Evolutionary conservation across 208 protist genomes (phyloP).

Genomic region (Leishmania tarentolae): DNA sequence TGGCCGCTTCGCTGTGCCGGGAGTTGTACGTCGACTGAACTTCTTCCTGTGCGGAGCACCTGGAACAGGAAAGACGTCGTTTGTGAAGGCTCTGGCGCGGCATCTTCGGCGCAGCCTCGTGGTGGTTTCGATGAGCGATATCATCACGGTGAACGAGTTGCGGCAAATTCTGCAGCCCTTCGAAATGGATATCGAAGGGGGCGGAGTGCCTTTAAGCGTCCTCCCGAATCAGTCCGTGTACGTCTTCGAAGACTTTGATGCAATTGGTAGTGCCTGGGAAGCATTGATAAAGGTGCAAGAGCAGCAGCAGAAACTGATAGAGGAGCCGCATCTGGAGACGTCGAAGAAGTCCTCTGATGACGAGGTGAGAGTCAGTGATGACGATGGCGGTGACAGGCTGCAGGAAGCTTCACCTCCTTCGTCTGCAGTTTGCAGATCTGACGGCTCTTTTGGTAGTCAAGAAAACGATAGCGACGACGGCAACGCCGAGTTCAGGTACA

Average conservation of each 20-base stretch:
- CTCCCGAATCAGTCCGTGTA: slow-evolving; percentile 64
- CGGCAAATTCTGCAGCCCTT: slow-evolving; percentile 55
- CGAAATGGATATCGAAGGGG: slow-evolving; percentile 17
- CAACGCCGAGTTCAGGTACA: slow-evolving; percentile 9
- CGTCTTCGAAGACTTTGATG: slow-evolving; percentile 87
- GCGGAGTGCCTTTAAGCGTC: slow-evolving; percentile 28
- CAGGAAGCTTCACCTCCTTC: neutral
- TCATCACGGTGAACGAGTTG: slow-evolving; percentile 75
- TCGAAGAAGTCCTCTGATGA: neutral
- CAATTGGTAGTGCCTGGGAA: slow-evolving; percentile 36
- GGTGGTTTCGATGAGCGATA: slow-evolving; percentile 59
- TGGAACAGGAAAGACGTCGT: slow-evolving; percentile 94
- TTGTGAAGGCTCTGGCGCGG: slow-evolving; percentile 85
- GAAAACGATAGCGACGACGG: slow-evolving; percentile 22
- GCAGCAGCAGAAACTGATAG: slow-evolving; percentile 7
- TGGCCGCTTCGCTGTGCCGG: slow-evolving; percentile 72
- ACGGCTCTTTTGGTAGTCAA: slow-evolving; percentile 1
- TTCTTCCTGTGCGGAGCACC: slow-evolving; percentile 91
- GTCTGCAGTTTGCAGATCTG: neutral
- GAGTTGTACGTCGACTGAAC: slow-evolving; percentile 66
- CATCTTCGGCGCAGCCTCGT: slow-evolving; percentile 77
- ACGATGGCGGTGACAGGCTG: neutral
- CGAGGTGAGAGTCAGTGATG: neutral
- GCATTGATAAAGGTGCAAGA: slow-evolving; percentile 15
- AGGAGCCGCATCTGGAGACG: slow-evolving; percentile 1